Percentiles rank a stretch among this genome's conserved stretches.
Evolutionary conservation across 2,329 filamentous ascomycete species (phyloP).

Genomic region (Pseudogymnoascus sp.): DNA sequence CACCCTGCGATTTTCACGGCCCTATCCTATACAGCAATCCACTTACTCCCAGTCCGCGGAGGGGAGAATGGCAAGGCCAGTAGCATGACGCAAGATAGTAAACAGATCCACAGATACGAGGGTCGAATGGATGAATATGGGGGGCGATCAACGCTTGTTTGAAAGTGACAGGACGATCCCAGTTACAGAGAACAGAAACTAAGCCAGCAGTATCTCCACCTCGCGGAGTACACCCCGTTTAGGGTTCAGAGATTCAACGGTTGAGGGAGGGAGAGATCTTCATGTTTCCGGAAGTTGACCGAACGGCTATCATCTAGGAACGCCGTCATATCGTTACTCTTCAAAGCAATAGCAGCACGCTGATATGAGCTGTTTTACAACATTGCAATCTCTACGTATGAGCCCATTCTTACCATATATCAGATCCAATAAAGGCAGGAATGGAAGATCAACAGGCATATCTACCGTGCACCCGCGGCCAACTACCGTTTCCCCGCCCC

Average conservation of each 20-base stretch:
- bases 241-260: not conserved
- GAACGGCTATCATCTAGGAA: not conserved
- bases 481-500: slow-evolving; percentile 1
- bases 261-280: not conserved
- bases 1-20: not conserved
- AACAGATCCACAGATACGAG: not conserved
- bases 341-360: not conserved
- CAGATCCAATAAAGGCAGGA: not conserved
- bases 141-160: slow-evolving; percentile 2
- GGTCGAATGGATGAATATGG: not conserved
- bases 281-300: not conserved
- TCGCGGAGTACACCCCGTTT: not conserved
- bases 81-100: not conserved
- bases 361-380: not conserved
- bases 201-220: not conserved
- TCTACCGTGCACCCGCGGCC: not conserved
- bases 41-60: not conserved
- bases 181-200: not conserved
- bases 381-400: not conserved
- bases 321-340: not conserved
- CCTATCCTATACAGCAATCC: not conserved
- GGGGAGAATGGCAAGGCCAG: not conserved
- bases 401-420: not conserved
- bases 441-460: not conserved
- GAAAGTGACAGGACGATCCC: slow-evolving; percentile 6